phyloP scores from a whole-genome alignment of 164 flowering plant genomes.

The Vitis rupestris region DNA sequence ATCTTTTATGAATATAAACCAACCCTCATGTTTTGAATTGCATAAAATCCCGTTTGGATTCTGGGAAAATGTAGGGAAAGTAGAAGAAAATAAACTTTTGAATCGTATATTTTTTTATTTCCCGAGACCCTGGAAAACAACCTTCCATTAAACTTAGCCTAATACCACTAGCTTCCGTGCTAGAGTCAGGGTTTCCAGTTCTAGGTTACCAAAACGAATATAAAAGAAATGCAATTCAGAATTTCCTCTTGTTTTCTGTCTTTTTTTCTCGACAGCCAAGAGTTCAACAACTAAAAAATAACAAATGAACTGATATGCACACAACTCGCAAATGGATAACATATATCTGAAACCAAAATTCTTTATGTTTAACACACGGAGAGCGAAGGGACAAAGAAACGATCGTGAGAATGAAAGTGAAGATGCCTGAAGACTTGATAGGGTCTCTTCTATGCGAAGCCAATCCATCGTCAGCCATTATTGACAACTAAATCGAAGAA shows the following conservation, averaged over 20 bases:
- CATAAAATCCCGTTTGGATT: too few species aligned
- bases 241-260: neutral
- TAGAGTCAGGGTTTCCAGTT: too few species aligned
- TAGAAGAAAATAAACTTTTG: too few species aligned
- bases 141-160: neutral
- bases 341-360: too few species aligned
- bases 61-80: too few species aligned
- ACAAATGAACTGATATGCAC: too few species aligned
- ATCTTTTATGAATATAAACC: too few species aligned
- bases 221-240: neutral
- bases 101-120: too few species aligned
- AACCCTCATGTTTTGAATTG: too few species aligned
- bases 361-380: neutral
- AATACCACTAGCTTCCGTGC: too few species aligned
- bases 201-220: neutral
- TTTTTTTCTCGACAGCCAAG: conserved; percentile 2
- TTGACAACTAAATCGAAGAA: neutral
- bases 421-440: conserved; percentile 70
- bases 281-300: too few species aligned
- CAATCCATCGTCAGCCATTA: conserved; percentile 60
- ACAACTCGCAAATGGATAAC: too few species aligned
- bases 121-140: neutral
- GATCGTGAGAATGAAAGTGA: neutral
- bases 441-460: conserved; percentile 59
- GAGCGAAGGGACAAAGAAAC: neutral